Conservation (phyloP, 352 stramenopile species). For the Globisporangium lucens region DNA sequence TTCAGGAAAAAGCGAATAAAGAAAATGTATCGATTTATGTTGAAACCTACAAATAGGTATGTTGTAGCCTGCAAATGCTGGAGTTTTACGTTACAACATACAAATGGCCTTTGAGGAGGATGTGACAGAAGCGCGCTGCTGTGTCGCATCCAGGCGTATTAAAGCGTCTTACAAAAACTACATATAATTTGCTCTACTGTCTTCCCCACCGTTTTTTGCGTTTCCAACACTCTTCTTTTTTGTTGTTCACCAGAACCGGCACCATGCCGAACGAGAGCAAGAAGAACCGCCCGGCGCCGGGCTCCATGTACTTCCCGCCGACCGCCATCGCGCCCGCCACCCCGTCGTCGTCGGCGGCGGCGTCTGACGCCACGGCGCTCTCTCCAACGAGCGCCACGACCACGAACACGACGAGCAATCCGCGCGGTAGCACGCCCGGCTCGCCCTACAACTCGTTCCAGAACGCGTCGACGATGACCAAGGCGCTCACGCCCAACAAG, state of each 20-base stretch:
- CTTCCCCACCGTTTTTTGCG: neutral
- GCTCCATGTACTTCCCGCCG: slow-evolving; percentile 46
- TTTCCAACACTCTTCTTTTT: neutral
- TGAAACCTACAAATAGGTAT: too few species aligned
- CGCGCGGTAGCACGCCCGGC: slow-evolving; percentile 14
- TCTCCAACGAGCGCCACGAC: slow-evolving; percentile 15
- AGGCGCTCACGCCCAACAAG: slow-evolving; percentile 65
- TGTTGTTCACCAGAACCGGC: neutral
- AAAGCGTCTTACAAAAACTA: neutral
- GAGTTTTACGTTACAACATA: too few species aligned
- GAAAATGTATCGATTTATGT: too few species aligned
- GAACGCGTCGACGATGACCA: slow-evolving; percentile 37
- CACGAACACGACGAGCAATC: slow-evolving; percentile 22
- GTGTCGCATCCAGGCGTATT: neutral
- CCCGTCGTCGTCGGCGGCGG: neutral
- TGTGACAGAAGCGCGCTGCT: neutral
- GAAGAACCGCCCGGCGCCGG: slow-evolving; percentile 39
- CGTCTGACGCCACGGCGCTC: neutral
- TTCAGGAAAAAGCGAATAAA: too few species aligned
- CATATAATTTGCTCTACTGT: neutral
- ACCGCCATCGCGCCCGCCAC: slow-evolving; percentile 18
- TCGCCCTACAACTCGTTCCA: slow-evolving; percentile 38
- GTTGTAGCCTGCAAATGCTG: too few species aligned
- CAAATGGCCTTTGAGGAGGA: too few species aligned
- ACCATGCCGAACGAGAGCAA: slow-evolving; percentile 31